A percentile compares a stretch with the other conserved stretches of the same genome.
These are phyloP conservation scores for Mimosa pudica DNA, from an alignment of 306 rosid genomes.

Conservation along the genomic window DNA sequence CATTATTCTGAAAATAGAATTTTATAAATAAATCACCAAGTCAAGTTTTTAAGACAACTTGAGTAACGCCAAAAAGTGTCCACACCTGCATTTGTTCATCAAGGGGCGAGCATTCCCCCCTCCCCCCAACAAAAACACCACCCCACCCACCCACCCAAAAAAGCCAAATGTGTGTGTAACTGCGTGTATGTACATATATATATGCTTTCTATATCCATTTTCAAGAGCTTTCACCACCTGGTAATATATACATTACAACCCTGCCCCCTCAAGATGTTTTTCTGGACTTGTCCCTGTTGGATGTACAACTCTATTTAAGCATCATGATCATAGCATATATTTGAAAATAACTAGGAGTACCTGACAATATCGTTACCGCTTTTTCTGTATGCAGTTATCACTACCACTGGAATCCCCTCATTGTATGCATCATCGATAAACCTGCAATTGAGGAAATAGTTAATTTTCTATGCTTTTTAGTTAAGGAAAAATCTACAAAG, in stretches of 20 bases:
- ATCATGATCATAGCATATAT: conserved; percentile 16
- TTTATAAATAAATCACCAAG: conserved; percentile 18
- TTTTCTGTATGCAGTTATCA: conserved; percentile 76
- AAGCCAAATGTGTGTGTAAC: too few relatives aligned
- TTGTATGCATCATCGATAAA: conserved; percentile 76
- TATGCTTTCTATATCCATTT: too few relatives aligned
- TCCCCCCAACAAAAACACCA: too few relatives aligned
- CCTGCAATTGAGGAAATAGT: conserved; percentile 51
- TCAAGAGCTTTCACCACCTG: too few relatives aligned
- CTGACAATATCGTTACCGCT: conserved; percentile 68
- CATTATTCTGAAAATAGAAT: not conserved
- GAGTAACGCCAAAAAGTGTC: conserved; percentile 3
- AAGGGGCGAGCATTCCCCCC: too few relatives aligned
- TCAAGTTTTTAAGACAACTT: conserved; percentile 7
- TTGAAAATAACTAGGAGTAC: conserved; percentile 47
- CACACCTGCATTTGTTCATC: not conserved
- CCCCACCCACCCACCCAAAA: too few relatives aligned
- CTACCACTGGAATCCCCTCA: conserved; percentile 70
- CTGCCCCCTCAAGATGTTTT: not conserved
- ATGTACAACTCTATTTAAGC: conserved; percentile 13
- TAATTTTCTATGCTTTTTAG: conserved; percentile 18
- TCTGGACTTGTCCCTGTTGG: not conserved
- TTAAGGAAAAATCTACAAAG: not conserved
- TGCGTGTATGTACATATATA: too few relatives aligned
- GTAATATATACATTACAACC: not conserved